phyloP scores from a whole-genome alignment of 2,329 filamentous ascomycete species.

The Microdochium nivale region DNA sequence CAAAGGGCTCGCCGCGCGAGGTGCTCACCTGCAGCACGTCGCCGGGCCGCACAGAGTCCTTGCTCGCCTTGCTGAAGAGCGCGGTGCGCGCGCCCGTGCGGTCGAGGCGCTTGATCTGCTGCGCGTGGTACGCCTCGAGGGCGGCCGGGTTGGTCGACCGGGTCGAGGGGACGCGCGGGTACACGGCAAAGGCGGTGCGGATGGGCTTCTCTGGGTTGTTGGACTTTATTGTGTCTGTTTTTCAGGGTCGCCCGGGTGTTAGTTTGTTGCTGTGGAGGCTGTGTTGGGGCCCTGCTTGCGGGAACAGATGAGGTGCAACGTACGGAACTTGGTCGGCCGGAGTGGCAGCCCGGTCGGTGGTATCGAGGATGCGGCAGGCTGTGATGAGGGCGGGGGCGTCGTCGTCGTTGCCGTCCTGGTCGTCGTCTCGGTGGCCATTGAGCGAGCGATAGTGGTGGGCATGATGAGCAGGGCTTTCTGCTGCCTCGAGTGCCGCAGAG shows the following conservation, averaged over 20 bases:
- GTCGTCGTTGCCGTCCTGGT: slow-evolving; percentile 7
- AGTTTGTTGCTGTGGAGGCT: neutral
- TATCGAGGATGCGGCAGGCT: slow-evolving; percentile 9
- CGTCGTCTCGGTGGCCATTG: slow-evolving; percentile 34
- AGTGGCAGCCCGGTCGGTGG: slow-evolving; percentile 2
- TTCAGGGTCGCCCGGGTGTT: slow-evolving; percentile 1
- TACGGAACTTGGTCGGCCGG: slow-evolving; percentile 11
- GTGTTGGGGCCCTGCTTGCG: too few relatives aligned
- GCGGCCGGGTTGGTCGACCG: slow-evolving; percentile 54
- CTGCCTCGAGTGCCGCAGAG: slow-evolving; percentile 49
- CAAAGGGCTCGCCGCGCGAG: slow-evolving; percentile 74
- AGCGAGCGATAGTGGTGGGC: too few relatives aligned
- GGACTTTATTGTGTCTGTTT: slow-evolving; percentile 19
- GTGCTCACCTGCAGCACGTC: slow-evolving; percentile 88
- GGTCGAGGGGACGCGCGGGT: slow-evolving; percentile 47
- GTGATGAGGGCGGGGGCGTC: slow-evolving; percentile 8
- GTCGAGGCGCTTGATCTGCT: slow-evolving; percentile 70
- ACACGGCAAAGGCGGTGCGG: slow-evolving; percentile 41
- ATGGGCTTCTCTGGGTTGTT: slow-evolving; percentile 17
- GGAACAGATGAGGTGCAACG: neutral
- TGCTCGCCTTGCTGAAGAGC: slow-evolving; percentile 71
- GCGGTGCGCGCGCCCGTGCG: slow-evolving; percentile 73
- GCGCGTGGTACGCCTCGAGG: slow-evolving; percentile 54
- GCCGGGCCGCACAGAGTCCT: slow-evolving; percentile 72
- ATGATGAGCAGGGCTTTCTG: slow-evolving; percentile 27